Base-by-base conservation (phyloP, 1,284 basidiomycete genomes). In the Leccinum huronense region DNA sequence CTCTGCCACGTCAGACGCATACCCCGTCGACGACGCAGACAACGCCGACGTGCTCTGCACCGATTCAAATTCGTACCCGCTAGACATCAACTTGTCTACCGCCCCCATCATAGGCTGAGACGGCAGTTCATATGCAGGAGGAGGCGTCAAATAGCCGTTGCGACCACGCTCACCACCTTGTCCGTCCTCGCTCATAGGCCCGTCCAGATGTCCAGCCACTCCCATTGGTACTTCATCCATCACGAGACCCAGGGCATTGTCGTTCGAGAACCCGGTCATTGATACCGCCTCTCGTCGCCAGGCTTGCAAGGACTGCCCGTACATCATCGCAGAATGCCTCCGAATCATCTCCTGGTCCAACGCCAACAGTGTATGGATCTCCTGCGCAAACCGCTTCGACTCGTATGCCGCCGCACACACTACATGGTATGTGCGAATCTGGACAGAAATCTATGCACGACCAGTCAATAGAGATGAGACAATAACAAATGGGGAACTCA, bases 401-500 rank as follows among this genome's bases (percentile, higher is more conserved):
- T 75, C 71, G 19, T 57, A 58, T 30, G 63, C 55, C 5, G 63
- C 65, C 9, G 62, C 42, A 31, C 63, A 67, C 1, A 72, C 68
- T 9, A 68, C 63, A 6, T 65, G 67, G 62, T 69, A 70, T 1
- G 69, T 75, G 56, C 69, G 69, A 36, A 73, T 65, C 27, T 72
- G 71, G 36, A 72, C 58, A 10, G 71, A 75, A 16, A 73, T 58
- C 71, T 72, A 19, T 9, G 5, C 2, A 27, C 2, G 36, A 58
- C 63, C 38, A 31, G 13, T n/a, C n/a, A 60, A 42, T 58, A 34
- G 31, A 45, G 48, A 54, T 13, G 23, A 66, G 60, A 40, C 19
- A 36, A 36, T 27, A 7, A 55, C 30, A 16, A 33, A 31, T 31
- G 6, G 16, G 23, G 14, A 2, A 75, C 84, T 55, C 65, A 89